These are phyloP conservation scores for Conticribra guillardii DNA, from an alignment of 108 stramenopile genomes.

Conservation along the genomic window DNA sequence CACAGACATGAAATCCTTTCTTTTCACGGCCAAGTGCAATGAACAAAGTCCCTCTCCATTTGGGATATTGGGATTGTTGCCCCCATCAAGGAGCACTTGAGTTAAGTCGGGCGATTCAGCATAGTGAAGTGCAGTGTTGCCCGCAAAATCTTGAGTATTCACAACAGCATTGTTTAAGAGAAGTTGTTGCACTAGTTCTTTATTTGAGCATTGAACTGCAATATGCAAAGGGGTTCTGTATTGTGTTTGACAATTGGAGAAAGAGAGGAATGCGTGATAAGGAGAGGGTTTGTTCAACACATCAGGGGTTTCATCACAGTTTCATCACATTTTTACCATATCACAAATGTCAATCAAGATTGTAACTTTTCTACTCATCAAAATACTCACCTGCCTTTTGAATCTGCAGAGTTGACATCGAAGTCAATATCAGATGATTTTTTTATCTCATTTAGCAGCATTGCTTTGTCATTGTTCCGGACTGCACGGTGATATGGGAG, in stretches of 20 bases:
- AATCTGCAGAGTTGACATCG: slow-evolving; percentile 42
- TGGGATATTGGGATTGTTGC: slow-evolving; percentile 86
- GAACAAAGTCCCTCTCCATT: slow-evolving; percentile 82
- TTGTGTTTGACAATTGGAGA: not conserved
- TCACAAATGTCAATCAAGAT: too few species aligned
- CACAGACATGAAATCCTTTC: slow-evolving; percentile 70
- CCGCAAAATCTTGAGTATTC: slow-evolving; percentile 75
- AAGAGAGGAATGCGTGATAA: not conserved
- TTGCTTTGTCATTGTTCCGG: slow-evolving; percentile 19
- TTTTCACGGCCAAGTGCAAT: slow-evolving; percentile 78
- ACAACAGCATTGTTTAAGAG: slow-evolving; percentile 62
- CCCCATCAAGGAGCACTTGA: slow-evolving; percentile 62
- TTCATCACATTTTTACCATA: too few species aligned
- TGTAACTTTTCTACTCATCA: too few species aligned
- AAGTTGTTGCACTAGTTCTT: slow-evolving; percentile 52
- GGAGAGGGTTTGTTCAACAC: too few species aligned
- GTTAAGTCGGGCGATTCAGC: slow-evolving; percentile 53
- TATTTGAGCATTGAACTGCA: slow-evolving; percentile 57
- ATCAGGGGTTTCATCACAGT: too few species aligned
- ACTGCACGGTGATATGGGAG: slow-evolving; percentile 42
- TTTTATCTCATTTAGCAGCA: slow-evolving; percentile 31
- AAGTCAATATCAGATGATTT: slow-evolving; percentile 30
- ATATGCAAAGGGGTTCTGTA: slow-evolving; percentile 74
- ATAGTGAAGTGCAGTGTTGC: slow-evolving; percentile 84
- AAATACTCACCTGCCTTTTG: slow-evolving; percentile 29